Percentiles rank a stretch among this genome's conserved stretches.
phyloP scores from a whole-genome alignment of 176 grass and related monocot genomes.

The Juncus inflexus region DNA sequence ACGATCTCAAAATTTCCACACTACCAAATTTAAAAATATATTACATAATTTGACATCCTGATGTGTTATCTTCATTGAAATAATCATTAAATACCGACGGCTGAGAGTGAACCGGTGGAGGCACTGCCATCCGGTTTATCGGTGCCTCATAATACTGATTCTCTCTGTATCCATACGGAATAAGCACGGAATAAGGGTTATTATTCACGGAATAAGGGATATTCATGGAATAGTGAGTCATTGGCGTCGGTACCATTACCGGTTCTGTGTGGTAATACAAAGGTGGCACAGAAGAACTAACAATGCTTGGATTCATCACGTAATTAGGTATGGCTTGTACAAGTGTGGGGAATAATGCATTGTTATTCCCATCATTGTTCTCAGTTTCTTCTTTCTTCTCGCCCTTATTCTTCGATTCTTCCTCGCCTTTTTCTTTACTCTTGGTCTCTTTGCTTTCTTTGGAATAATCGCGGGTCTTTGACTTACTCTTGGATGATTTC shows the following conservation, averaged over 20 bases:
- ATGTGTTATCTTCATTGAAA: conserved; percentile 70
- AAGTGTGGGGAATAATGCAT: background rate
- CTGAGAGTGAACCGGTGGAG: conserved; percentile 45
- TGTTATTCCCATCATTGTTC: background rate
- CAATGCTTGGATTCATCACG: conserved; percentile 19
- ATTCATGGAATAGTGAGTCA: conserved; percentile 40
- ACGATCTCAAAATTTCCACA: background rate
- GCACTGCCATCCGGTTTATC: background rate
- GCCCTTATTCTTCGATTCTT: conserved; percentile 24
- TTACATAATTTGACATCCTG: conserved; percentile 74
- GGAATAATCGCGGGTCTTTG: background rate
- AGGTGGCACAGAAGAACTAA: conserved; percentile 15
- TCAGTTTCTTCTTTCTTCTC: background rate
- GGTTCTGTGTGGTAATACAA: conserved; percentile 50
- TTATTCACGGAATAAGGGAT: conserved; percentile 23
- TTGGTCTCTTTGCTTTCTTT: conserved; percentile 36
- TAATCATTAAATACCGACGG: conserved; percentile 58
- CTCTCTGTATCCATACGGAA: conserved; percentile 27
- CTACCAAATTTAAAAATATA: background rate
- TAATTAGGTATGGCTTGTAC: conserved; percentile 6
- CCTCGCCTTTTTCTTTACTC: conserved; percentile 13
- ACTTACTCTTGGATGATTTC: conserved; percentile 24
- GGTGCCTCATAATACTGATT: conserved; percentile 37
- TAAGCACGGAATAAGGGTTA: conserved; percentile 26
- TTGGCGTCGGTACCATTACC: conserved; percentile 34